These are phyloP conservation scores for Coniochaeta prunicola DNA, from an alignment of 2,329 filamentous ascomycete species.

Conservation along the genomic window DNA sequence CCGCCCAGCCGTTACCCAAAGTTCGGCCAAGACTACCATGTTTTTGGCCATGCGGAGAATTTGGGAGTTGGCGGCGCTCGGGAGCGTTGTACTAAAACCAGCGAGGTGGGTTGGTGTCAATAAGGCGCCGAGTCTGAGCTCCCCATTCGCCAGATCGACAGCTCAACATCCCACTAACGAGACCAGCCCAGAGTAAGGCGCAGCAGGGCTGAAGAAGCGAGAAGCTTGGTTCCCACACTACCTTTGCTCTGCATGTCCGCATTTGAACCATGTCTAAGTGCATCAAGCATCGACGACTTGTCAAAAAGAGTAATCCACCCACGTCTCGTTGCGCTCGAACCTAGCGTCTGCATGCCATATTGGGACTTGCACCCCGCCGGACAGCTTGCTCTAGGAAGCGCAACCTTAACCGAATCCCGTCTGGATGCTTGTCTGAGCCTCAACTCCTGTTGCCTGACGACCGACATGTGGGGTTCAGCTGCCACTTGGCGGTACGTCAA, in stretches of 20 bases:
- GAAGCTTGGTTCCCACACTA: background rate
- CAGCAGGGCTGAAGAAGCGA: constrained; percentile 14
- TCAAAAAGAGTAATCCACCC: background rate
- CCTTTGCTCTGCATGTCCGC: constrained; percentile 1
- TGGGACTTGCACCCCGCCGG: background rate
- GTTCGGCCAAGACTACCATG: background rate
- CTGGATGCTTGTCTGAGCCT: background rate
- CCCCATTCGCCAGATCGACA: background rate
- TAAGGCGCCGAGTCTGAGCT: background rate
- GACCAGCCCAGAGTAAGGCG: constrained; percentile 9
- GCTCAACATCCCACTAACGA: constrained; percentile 8
- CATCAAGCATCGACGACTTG: background rate
- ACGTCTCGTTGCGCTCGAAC: background rate
- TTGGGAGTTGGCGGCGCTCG: background rate
- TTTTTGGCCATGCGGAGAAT: background rate
- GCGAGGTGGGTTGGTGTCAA: background rate
- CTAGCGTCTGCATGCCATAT: background rate
- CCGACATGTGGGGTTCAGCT: background rate
- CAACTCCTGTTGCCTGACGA: background rate
- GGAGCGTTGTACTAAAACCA: background rate
- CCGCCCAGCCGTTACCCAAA: background rate
- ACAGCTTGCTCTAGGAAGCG: background rate
- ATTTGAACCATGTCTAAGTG: no score
- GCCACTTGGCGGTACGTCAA: background rate
- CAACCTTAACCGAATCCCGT: background rate